Conservation (phyloP, 2,329 filamentous ascomycete genomes). For the Xylaria sp. region DNA sequence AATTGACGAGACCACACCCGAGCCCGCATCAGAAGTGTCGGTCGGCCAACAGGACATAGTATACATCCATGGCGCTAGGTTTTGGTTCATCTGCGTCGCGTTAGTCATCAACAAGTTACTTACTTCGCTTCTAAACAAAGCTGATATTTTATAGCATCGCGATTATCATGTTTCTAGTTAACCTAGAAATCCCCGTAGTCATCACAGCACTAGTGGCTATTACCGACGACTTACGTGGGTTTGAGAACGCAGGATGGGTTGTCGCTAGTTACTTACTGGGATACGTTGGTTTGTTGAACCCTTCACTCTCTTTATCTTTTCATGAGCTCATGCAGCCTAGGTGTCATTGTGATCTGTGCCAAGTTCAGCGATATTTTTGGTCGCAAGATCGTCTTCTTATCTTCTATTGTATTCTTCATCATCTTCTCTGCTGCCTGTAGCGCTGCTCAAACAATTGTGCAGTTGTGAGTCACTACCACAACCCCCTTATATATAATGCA, state of each 20-base stretch:
- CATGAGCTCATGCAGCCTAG: conserved; percentile 10
- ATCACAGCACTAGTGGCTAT: conserved; percentile 31
- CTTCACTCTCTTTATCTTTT: not conserved
- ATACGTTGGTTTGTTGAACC: conserved; percentile 25
- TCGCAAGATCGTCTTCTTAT: conserved; percentile 58
- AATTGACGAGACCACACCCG: too few species aligned
- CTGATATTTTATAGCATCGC: conserved; percentile 21
- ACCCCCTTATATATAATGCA: not conserved
- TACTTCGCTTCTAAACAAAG: not conserved
- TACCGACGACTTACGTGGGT: conserved; percentile 23
- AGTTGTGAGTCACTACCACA: conserved; percentile 56
- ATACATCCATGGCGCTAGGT: conserved; percentile 23
- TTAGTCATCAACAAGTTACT: not conserved
- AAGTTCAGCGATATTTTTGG: conserved; percentile 75
- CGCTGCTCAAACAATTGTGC: conserved; percentile 68
- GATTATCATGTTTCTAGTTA: conserved; percentile 31
- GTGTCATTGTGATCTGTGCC: conserved; percentile 60
- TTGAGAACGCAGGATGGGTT: conserved; percentile 26
- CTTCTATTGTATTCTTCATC: conserved; percentile 65
- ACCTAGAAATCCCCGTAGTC: conserved; percentile 30
- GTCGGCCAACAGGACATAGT: conserved; percentile 4
- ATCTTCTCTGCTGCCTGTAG: conserved; percentile 69
- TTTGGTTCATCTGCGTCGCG: conserved; percentile 21
- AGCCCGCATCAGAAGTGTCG: too few species aligned
- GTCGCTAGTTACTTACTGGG: conserved; percentile 31